These are phyloP conservation scores for Helotiales sp. DNA, from an alignment of 2,329 filamentous ascomycete species.

Conservation along the genomic window DNA sequence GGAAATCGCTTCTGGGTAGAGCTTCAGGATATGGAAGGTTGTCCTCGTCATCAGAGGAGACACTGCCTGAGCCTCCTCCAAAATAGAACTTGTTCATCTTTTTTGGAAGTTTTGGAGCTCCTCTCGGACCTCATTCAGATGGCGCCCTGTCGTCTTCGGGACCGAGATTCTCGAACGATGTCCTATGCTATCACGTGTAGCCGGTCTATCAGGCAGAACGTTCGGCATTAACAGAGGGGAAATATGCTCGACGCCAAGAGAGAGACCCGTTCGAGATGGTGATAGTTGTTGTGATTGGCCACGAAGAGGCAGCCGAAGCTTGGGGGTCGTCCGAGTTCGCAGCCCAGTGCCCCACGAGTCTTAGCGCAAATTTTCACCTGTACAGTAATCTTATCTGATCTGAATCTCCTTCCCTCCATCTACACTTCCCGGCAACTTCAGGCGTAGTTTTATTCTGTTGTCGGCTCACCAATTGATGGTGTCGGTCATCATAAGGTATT, in stretches of 20 bases:
- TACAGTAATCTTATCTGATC: background rate
- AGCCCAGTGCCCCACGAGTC: background rate
- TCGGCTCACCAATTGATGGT: slow-evolving; percentile 7
- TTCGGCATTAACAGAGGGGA: slow-evolving; percentile 9
- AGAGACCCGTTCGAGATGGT: slow-evolving; percentile 9
- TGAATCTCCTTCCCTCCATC: background rate
- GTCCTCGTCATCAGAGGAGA: slow-evolving; percentile 53
- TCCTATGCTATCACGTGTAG: slow-evolving; percentile 15
- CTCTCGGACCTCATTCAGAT: background rate
- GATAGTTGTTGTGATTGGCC: slow-evolving; percentile 17
- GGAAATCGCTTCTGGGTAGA: slow-evolving; percentile 80
- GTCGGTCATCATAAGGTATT: background rate
- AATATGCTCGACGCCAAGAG: slow-evolving; percentile 10
- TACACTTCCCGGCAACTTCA: background rate
- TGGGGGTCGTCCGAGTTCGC: background rate
- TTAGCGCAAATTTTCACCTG: background rate
- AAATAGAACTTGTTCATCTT: slow-evolving; percentile 52
- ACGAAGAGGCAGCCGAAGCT: background rate
- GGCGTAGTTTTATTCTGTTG: background rate
- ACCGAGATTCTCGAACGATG: background rate
- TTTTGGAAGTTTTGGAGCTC: background rate
- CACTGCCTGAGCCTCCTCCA: slow-evolving; percentile 27
- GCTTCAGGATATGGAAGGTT: slow-evolving; percentile 86
- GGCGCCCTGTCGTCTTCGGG: background rate
- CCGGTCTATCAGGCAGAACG: background rate